Evolutionary conservation across 2,329 filamentous ascomycete genomes (phyloP).

Genomic region (Colletotrichum tamarilloi): DNA sequence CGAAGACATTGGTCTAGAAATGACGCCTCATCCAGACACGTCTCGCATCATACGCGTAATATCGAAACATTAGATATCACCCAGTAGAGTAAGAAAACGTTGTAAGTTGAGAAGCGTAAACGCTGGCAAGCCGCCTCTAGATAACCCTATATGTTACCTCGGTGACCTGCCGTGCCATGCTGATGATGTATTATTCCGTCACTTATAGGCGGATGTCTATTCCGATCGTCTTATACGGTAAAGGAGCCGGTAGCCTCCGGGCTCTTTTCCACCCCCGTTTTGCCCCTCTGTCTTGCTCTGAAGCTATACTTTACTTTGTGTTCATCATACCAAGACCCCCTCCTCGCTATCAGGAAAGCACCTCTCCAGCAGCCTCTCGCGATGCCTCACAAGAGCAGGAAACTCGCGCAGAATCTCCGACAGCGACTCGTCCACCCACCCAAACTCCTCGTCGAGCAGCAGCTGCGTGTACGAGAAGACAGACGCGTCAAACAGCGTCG

Average conservation of each 20-base stretch:
- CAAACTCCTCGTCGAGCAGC: conserved; percentile 72
- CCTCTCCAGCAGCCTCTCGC: conserved; percentile 44
- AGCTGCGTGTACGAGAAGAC: conserved; percentile 92
- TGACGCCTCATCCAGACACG: not conserved
- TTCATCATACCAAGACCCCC: conserved; percentile 7
- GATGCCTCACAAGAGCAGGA: conserved; percentile 68
- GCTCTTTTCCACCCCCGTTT: not conserved
- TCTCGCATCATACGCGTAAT: not conserved
- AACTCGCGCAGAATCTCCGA: conserved; percentile 65
- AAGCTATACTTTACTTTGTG: not conserved
- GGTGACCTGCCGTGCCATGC: not conserved
- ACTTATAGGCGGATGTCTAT: not conserved
- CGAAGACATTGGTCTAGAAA: not conserved
- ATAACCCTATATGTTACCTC: not conserved
- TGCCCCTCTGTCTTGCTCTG: not conserved
- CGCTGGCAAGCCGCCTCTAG: not conserved
- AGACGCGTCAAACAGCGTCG: conserved; percentile 85
- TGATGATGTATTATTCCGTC: not conserved
- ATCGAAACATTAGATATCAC: not conserved
- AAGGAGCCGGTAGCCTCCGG: not conserved
- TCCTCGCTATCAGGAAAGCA: conserved; percentile 20
- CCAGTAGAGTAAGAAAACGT: too few relatives aligned
- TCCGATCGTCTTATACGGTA: not conserved
- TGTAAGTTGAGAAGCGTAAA: not conserved
- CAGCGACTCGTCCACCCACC: conserved; percentile 74